Percentiles rank a stretch among this genome's conserved stretches.
Evolutionary conservation across 305 asterid genomes (phyloP).

Genomic region (Vinca major): DNA sequence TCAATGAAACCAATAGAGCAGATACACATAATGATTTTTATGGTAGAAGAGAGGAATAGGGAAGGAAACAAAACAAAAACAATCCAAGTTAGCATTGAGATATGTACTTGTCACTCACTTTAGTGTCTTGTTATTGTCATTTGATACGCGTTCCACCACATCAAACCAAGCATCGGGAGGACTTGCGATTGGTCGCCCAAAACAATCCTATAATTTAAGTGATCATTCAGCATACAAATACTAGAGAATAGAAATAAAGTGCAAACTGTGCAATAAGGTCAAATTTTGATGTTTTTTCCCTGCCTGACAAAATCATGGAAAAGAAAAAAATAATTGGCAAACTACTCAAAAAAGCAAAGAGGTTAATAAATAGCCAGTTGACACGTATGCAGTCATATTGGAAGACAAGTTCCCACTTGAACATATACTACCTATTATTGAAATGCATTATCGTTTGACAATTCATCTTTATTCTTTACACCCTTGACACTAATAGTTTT

Average conservation of each 20-base stretch:
- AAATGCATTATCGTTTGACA: no score
- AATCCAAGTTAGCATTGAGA: slow-evolving; percentile 2
- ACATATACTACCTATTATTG: background rate
- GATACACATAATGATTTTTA: background rate
- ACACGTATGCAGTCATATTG: background rate
- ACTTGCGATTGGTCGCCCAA: slow-evolving; percentile 91
- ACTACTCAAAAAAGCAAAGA: background rate
- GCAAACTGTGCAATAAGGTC: background rate
- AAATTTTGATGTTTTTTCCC: background rate
- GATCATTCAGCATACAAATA: slow-evolving; percentile 9
- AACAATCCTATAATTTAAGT: slow-evolving; percentile 68
- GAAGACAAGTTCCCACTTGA: background rate
- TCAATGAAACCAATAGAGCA: background rate
- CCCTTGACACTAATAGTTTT: no score
- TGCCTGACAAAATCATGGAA: background rate
- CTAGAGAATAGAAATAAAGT: background rate
- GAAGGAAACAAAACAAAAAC: slow-evolving; percentile 9
- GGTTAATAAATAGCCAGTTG: background rate
- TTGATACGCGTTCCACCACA: slow-evolving; percentile 92
- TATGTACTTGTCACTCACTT: slow-evolving; percentile 36
- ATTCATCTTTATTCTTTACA: no score
- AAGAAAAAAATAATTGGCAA: background rate
- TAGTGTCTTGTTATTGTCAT: slow-evolving; percentile 84
- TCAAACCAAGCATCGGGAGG: slow-evolving; percentile 99
- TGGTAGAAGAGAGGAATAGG: background rate